These are phyloP conservation scores for Stygiomarasmius scandens DNA, from an alignment of 1,284 basidiomycete genomes.

Conservation along the genomic window DNA sequence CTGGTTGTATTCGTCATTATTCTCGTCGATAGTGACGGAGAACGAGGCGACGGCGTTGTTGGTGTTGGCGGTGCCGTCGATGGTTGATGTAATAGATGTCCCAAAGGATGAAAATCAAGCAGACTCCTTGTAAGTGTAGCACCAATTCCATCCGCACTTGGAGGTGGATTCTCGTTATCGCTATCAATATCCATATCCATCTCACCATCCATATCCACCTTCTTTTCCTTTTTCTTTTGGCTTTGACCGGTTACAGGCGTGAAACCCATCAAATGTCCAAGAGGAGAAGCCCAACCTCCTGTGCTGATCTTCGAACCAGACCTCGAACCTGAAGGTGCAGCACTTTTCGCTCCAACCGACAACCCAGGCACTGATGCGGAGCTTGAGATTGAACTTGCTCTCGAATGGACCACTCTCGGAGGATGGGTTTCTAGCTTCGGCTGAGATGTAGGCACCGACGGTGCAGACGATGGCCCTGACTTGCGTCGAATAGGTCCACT, in stretches of 20 bases:
- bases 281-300: background rate
- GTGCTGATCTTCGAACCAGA: too few species aligned
- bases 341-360: background rate
- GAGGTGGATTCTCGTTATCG: background rate
- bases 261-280: background rate
- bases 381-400: background rate
- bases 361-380: background rate
- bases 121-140: background rate
- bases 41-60: background rate
- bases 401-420: background rate
- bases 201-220: background rate
- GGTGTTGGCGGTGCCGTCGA: background rate
- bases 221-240: background rate
- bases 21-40: background rate
- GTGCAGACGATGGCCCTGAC: background rate
- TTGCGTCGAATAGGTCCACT: background rate
- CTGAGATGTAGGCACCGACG: too few species aligned
- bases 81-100: background rate
- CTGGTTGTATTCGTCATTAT: background rate
- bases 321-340: background rate
- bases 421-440: background rate
- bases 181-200: background rate
- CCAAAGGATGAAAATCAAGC: background rate
- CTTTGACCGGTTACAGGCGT: background rate
- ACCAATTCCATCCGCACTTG: background rate